Evolutionary conservation across 768 basidiomycete species (phyloP), one percentile per base, ranked within the genome.

Genomic region (Tricholoma saponaceum): DNA sequence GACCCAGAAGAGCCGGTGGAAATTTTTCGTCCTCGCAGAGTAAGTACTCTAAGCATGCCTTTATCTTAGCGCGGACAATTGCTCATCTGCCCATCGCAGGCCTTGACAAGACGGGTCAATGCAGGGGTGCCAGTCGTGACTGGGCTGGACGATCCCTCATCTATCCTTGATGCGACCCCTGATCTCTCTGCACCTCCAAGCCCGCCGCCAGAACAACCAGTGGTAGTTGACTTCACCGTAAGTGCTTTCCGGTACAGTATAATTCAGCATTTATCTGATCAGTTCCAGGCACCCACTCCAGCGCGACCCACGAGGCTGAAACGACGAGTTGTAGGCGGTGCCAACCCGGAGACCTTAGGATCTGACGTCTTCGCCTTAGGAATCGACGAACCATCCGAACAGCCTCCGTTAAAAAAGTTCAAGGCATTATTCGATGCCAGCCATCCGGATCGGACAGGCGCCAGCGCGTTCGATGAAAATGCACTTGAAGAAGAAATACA

Each of bases 351-450:
- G 13, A 67, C 54, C 16, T 54, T 63, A 2, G 67, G 59, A 14
- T 62, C 69, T 2, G 58, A 54, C 16, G 64, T 66, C 25, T 60
- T 60, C 16, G 52, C 65, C 5, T 57, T 64, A 3, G 61, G 55
- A 1, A 56, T 70, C 8, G 66, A 68, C 16, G 69, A 72, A 39
- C 66, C 70, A 4, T 54, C 66, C 16, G 69, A 65, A 57, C 84
- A 85, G 60, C 88, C 85, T 0, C 81, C 85, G 2, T 67, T 82
- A 25, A 90, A 90, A 66, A 87, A 83, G 68, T 88, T 85, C 74
- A 86, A 83, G 62, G 82, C 83, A 0, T 73, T 90, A 10, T 90
- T 88, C 60, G 88, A 90, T 16, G 81, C 83, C 8, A 85, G 76
- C 43, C 76, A 85, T 64, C 85, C 84, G 26, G 76, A 77, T 23